A percentile compares a stretch with the other conserved stretches of the same genome.
Conservation (phyloP, 495 filamentous ascomycete species). For the Cercophora sp. region DNA sequence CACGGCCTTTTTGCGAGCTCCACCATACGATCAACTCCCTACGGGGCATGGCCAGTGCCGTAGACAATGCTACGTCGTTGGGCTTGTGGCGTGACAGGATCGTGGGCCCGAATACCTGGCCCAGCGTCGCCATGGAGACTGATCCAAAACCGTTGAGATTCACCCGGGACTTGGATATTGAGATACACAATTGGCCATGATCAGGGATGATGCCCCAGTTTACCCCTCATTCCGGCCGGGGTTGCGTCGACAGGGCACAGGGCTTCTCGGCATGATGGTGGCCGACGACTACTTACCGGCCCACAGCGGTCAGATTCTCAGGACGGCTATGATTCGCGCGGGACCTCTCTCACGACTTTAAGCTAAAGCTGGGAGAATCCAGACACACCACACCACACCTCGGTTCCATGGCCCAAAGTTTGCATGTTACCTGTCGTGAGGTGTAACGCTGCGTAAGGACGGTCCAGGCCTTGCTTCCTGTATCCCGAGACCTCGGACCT, state of each 20-base stretch:
- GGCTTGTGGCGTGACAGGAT: too few relatives aligned
- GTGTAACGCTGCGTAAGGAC: too few relatives aligned
- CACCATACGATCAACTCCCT: too few relatives aligned
- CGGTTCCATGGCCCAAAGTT: too few relatives aligned
- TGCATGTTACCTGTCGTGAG: too few relatives aligned
- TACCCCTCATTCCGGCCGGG: conserved; percentile 22
- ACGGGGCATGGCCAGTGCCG: too few relatives aligned
- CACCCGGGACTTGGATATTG: neutral
- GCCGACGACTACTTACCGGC: conserved; percentile 15
- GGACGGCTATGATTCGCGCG: conserved; percentile 14
- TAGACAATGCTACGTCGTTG: too few relatives aligned
- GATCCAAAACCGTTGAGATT: too few relatives aligned
- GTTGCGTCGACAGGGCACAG: conserved; percentile 4
- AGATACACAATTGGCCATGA: conserved; percentile 1
- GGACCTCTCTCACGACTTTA: conserved; percentile 6
- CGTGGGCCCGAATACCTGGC: too few relatives aligned
- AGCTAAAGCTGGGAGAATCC: conserved; percentile 6
- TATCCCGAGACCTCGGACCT: neutral
- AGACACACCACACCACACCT: too few relatives aligned
- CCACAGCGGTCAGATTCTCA: neutral
- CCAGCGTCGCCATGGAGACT: too few relatives aligned
- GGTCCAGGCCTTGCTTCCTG: neutral
- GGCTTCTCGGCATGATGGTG: conserved; percentile 12
- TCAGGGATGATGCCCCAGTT: conserved; percentile 5
- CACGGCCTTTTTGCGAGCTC: too few relatives aligned